Conservation (phyloP, 441 rosid genomes). For the Omphalea diandra region DNA sequence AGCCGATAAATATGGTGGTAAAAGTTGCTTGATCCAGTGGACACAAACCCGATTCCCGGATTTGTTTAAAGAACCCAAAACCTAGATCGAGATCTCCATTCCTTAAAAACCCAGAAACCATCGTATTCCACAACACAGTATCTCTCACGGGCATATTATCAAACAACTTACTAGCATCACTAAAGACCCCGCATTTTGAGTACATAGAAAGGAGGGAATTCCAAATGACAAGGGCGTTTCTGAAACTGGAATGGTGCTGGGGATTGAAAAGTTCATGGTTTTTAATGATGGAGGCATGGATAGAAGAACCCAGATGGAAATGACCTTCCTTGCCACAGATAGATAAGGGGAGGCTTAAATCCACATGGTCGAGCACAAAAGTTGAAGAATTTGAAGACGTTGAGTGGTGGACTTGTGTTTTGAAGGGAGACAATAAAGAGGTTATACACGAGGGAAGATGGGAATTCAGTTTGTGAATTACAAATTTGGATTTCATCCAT, state of each 20-base stretch:
- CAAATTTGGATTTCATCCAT: conserved; percentile 88
- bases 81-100: conserved; percentile 44
- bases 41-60: conserved; percentile 37
- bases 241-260: conserved; percentile 24
- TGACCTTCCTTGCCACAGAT: conserved; percentile 58
- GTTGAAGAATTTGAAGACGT: conserved; percentile 37
- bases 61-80: conserved; percentile 43
- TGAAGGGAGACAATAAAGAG: conserved; percentile 38
- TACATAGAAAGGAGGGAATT: conserved; percentile 63
- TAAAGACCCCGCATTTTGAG: conserved; percentile 34
- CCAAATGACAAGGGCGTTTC: conserved; percentile 58
- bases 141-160: conserved; percentile 70
- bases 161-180: conserved; percentile 54
- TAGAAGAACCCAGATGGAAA: conserved; percentile 64
- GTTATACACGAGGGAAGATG: conserved; percentile 44
- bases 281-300: conserved; percentile 75
- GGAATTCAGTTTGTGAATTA: conserved; percentile 48
- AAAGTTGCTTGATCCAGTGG: conserved; percentile 73
- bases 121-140: conserved; percentile 66
- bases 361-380: conserved; percentile 50
- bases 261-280: conserved; percentile 39
- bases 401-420: conserved; percentile 28
- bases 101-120: conserved; percentile 58
- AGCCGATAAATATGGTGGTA: conserved; percentile 71
- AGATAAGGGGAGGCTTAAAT: conserved; percentile 60